A percentile compares a stretch with the other conserved stretches of the same genome.
These are phyloP conservation scores for Trypanosoma rangeli DNA, from an alignment of 208 protist genomes.

Conservation along the genomic window DNA sequence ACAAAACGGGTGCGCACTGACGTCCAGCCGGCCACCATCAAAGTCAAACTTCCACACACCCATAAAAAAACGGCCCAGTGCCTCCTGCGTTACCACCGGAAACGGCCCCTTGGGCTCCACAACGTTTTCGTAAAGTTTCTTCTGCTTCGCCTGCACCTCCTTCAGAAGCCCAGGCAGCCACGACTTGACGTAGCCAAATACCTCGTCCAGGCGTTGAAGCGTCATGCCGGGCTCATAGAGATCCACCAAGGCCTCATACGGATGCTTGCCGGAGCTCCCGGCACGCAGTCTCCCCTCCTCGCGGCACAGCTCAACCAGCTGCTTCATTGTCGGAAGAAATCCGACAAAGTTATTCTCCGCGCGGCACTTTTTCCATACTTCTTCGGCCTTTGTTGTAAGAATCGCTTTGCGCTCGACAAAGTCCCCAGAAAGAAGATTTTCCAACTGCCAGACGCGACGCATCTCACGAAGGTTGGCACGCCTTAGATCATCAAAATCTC, in stretches of 20 bases:
- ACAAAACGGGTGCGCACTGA: slow-evolving; percentile 89
- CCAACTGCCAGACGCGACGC: slow-evolving; percentile 33
- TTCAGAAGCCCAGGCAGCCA: slow-evolving; percentile 79
- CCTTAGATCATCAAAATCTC: slow-evolving; percentile 46
- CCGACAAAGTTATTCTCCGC: slow-evolving; percentile 63
- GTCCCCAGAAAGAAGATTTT: slow-evolving; percentile 45
- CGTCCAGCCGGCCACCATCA: slow-evolving; percentile 78
- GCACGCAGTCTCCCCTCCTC: slow-evolving; percentile 65
- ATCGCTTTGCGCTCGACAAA: slow-evolving; percentile 59
- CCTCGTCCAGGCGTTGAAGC: slow-evolving; percentile 47
- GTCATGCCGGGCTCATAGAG: slow-evolving; percentile 85
- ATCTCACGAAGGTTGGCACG: slow-evolving; percentile 78
- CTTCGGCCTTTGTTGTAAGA: slow-evolving; percentile 53
- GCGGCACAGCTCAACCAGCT: slow-evolving; percentile 66
- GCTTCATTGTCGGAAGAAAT: slow-evolving; percentile 71
- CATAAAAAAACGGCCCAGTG: slow-evolving; percentile 56
- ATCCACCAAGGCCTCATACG: slow-evolving; percentile 81
- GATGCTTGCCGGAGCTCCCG: slow-evolving; percentile 37
- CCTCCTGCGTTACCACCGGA: slow-evolving; percentile 52
- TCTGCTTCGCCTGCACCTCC: slow-evolving; percentile 67
- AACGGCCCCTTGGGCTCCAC: slow-evolving; percentile 46
- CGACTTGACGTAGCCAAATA: slow-evolving; percentile 74
- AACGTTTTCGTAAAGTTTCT: slow-evolving; percentile 25
- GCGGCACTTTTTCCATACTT: slow-evolving; percentile 69
- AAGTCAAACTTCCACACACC: slow-evolving; percentile 77